Evolutionary conservation across 441 rosid genomes (phyloP).

Genomic region (Iberis amara): DNA sequence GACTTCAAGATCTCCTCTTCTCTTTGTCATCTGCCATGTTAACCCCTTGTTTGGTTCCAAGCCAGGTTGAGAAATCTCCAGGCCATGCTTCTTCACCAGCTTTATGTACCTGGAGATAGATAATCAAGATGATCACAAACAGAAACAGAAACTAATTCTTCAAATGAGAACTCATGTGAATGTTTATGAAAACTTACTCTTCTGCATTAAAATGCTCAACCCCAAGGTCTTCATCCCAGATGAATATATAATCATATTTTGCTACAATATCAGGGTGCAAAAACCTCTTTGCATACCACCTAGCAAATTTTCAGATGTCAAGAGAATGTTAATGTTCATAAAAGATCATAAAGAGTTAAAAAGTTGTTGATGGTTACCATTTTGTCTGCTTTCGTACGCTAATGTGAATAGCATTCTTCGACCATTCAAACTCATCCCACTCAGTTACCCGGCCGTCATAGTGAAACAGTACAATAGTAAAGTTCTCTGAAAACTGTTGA

Average conservation of each 20-base stretch:
- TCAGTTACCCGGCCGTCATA: constrained; percentile 85
- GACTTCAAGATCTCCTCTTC: constrained; percentile 80
- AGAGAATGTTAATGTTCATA: constrained; percentile 13
- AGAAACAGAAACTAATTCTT: not conserved
- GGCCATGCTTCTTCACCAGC: constrained; percentile 71
- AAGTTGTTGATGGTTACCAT: constrained; percentile 44
- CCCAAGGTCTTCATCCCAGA: constrained; percentile 97
- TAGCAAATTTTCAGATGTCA: constrained; percentile 24
- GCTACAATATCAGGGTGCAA: constrained; percentile 97
- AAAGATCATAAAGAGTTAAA: not conserved
- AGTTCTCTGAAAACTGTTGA: constrained; percentile 80
- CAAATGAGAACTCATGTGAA: not conserved
- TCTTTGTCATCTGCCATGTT: constrained; percentile 94
- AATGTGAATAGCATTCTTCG: constrained; percentile 87
- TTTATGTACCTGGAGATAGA: constrained; percentile 52
- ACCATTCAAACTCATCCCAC: constrained; percentile 99
- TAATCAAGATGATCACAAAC: constrained; percentile 8
- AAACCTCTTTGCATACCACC: constrained; percentile 99
- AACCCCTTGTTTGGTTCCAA: constrained; percentile 75
- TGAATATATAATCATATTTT: constrained; percentile 86
- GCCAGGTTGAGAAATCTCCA: constrained; percentile 95
- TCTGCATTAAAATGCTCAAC: constrained; percentile 89
- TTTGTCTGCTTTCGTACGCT: constrained; percentile 81
- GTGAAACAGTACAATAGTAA: constrained; percentile 85
- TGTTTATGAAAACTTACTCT: constrained; percentile 43